Conservation (phyloP, 2,329 filamentous ascomycete species). For the Ophiocordyceps australis region DNA sequence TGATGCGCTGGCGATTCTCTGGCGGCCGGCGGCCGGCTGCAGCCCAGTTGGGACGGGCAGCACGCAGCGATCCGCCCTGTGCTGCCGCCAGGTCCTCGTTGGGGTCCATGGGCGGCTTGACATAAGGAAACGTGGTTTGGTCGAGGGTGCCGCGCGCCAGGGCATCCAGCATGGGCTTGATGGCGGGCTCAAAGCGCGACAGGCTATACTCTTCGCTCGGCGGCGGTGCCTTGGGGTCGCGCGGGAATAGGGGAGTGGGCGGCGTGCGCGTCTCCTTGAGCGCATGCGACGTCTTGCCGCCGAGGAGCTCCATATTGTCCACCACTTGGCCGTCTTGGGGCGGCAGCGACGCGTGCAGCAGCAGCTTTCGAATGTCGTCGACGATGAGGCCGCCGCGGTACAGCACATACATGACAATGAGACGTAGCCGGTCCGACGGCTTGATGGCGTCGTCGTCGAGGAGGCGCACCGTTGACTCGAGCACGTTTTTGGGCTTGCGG, state of each 20-base stretch:
- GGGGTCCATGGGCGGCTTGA: constrained; percentile 48
- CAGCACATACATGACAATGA: constrained; percentile 72
- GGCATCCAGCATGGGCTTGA: constrained; percentile 73
- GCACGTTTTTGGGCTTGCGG: constrained; percentile 75
- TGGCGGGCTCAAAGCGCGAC: constrained; percentile 67
- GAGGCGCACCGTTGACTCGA: constrained; percentile 72
- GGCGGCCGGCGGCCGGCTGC: constrained; percentile 52
- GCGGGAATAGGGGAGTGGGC: constrained; percentile 50
- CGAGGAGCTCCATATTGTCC: constrained; percentile 64
- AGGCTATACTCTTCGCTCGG: constrained; percentile 62
- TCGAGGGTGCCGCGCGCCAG: constrained; percentile 51
- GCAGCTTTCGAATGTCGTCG: constrained; percentile 69
- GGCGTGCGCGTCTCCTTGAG: constrained; percentile 60
- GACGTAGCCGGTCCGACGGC: constrained; percentile 58
- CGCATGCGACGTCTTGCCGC: constrained; percentile 46
- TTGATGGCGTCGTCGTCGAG: constrained; percentile 66
- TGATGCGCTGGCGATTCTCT: constrained; percentile 77
- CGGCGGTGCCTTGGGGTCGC: constrained; percentile 36
- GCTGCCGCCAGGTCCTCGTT: constrained; percentile 37
- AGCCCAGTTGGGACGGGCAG: constrained; percentile 91
- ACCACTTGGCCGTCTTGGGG: constrained; percentile 56
- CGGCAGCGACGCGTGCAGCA: constrained; percentile 67
- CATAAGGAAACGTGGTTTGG: constrained; percentile 48
- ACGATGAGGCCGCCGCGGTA: constrained; percentile 72
- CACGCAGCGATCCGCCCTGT: constrained; percentile 61